Conservation (phyloP, 768 basidiomycete genomes). For the Termitomyces sp. region DNA sequence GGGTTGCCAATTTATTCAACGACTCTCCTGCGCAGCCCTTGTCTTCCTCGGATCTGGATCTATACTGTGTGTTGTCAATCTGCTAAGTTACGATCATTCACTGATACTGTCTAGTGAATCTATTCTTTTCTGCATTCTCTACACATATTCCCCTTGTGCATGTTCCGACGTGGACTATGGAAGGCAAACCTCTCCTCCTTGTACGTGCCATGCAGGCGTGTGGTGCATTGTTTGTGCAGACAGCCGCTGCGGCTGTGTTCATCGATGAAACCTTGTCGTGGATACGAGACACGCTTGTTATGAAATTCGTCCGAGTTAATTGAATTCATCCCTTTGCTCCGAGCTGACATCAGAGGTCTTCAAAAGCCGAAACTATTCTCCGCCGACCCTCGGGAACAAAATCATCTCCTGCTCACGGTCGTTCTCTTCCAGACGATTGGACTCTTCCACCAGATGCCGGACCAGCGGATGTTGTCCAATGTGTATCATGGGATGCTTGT, state of each 20-base stretch:
- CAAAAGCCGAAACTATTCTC: slow-evolving; percentile 37
- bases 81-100: not conserved
- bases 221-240: slow-evolving; percentile 57
- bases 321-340: slow-evolving; percentile 4
- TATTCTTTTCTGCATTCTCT: slow-evolving; percentile 54
- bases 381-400: slow-evolving; percentile 31
- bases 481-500: slow-evolving; percentile 62
- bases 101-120: slow-evolving; percentile 31
- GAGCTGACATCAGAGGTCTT: slow-evolving; percentile 9
- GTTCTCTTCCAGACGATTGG: slow-evolving; percentile 58
- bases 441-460: slow-evolving; percentile 46
- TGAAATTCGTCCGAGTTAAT: slow-evolving; percentile 53
- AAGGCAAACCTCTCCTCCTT: slow-evolving; percentile 46
- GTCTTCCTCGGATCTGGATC: slow-evolving; percentile 46
- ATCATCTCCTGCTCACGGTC: slow-evolving; percentile 43
- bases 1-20: not conserved
- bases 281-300: slow-evolving; percentile 45
- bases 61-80: slow-evolving; percentile 49
- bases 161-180: slow-evolving; percentile 47
- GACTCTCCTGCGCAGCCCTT: slow-evolving; percentile 16
- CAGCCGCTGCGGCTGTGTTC: slow-evolving; percentile 43
- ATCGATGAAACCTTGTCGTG: slow-evolving; percentile 41
- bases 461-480: slow-evolving; percentile 45
- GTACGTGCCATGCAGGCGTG: slow-evolving; percentile 57
- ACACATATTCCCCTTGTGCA: slow-evolving; percentile 56